These are phyloP conservation scores for Vaccinium corymbosum DNA, from an alignment of 148 eudicot species.

Conservation along the genomic window DNA sequence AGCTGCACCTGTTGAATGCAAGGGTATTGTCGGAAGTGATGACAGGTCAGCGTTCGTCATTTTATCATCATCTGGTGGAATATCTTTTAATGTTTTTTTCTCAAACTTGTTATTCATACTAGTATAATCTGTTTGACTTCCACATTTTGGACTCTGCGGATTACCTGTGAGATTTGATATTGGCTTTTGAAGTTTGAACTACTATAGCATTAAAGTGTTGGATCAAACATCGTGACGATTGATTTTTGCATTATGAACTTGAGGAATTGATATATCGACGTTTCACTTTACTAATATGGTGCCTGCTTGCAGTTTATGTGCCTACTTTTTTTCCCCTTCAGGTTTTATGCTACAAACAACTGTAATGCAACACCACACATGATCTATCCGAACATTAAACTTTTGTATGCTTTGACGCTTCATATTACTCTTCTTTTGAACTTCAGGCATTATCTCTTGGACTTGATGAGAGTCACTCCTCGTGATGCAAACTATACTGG, in stretches of 20 bases:
- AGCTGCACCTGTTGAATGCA: conserved; percentile 99
- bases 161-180: not conserved
- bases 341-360: not conserved
- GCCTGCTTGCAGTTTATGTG: not conserved
- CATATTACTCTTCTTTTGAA: not conserved
- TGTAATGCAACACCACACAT: not conserved
- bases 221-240: not conserved
- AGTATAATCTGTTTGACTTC: conserved; percentile 6
- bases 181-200: conserved; percentile 12
- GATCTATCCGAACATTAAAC: not conserved
- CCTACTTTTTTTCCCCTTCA: not conserved
- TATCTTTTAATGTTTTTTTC: not conserved
- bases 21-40: conserved; percentile 99
- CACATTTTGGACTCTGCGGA: not conserved
- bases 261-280: not conserved
- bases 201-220: conserved; percentile 7
- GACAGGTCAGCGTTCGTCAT: conserved; percentile 60
- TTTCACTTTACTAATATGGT: not conserved
- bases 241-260: not conserved
- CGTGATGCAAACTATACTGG: conserved; percentile 99
- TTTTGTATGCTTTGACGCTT: conserved; percentile 7
- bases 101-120: not conserved
- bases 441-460: conserved; percentile 95
- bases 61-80: not conserved
- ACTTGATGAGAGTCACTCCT: conserved; percentile 98